Evolutionary conservation across 352 stramenopile species (phyloP), one percentile per base, ranked within the genome.

Genomic region (Phytophthora tubulina): DNA sequence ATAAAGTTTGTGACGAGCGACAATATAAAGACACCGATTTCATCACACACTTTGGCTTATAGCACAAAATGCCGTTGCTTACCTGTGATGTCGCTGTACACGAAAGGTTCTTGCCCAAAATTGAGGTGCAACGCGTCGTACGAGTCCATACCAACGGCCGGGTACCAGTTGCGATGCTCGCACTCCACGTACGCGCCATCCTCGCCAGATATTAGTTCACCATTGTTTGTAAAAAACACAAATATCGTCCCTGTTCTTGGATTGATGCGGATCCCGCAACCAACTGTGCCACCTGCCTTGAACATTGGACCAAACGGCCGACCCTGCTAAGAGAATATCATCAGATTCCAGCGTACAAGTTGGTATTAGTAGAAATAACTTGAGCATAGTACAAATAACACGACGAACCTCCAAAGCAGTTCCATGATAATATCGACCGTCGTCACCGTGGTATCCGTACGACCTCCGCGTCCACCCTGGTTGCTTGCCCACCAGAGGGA

Each of bases 101-200:
- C 63, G 39, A 96, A 96, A 2, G 91, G 88, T 42, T 92, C 83
- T 60, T 91, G 85, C 0, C 90, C 90, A 77, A 94, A 96, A 71
- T 97, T 97, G 35, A 96, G 75, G 31, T 94, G 87, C 21, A 97
- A 72, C 3, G 78, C 79, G 46, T 94, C 85, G 33, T 88, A 79
- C 8, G 87, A 93, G 63, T 97, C 91, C n/a, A 97, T 27, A 2
- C 91, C 91, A 11, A 97, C 87, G 4, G 91, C 86, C 4, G 91
- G 89, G 54, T 88, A 97, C 82, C 89, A 91, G 2, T 78, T 74
- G 6, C 71, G 75, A 55, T 92, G 80, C 13, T 68, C 45, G 52
- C 86, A 91, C 52, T 81, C 75, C 9, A 92, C 58, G 33, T 71
- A 76, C 6, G 69, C 61, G 7, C 64, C 70, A 31, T 75, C 32